Evolutionary conservation across 2,329 filamentous ascomycete species (phyloP), one percentile per base, ranked within the genome.

Genomic region (Arthrobotrys megalospora): DNA sequence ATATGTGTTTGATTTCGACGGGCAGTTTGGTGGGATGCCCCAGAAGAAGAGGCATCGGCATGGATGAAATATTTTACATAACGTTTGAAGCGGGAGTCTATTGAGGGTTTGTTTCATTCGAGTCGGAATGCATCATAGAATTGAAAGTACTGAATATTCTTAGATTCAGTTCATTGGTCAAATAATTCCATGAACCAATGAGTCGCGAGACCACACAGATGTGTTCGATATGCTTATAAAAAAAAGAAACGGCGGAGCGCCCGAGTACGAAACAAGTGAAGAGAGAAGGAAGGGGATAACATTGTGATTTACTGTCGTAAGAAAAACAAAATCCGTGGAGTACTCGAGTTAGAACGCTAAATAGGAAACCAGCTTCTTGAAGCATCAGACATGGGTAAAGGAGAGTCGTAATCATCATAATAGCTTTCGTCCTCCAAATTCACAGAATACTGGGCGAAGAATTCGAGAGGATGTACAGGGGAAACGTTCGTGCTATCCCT

Each of bases 1-100:
- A 7, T 79, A 79, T 28, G 68, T 79, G 7, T 79, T 79, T 60
- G 76, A 79, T 58, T 79, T 79, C 45, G 76, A 79, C 38, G 68
- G 68, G 38, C 68, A 79, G 48, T 79, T 79, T 69, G 76, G 68
- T 45, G 58, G 50, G n/a, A 68, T 78, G 75, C 76, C 76, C 38
- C 69, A 65, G 48, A 79, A 79, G 55, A 79, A 79, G 68, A 60
- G 76, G 28, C 75, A 78, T 28, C 24, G 76, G 19, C 63, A 72
- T 53, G 76, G 76, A 34, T 79, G 66, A 38, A 43, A 7, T 28
- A 6, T 55, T 55, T 55, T 36, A 36, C 11, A 21, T 21, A 10
- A 14, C 19, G 16, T 41, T 60, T 36, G 21, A 34, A 43, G 52
- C 16, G 28, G 55, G 55, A 60, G 55, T 60, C 55, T 43, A 21